Evolutionary conservation across 352 stramenopile genomes (phyloP).

Genomic region (Globisporangium uncinulatum): DNA sequence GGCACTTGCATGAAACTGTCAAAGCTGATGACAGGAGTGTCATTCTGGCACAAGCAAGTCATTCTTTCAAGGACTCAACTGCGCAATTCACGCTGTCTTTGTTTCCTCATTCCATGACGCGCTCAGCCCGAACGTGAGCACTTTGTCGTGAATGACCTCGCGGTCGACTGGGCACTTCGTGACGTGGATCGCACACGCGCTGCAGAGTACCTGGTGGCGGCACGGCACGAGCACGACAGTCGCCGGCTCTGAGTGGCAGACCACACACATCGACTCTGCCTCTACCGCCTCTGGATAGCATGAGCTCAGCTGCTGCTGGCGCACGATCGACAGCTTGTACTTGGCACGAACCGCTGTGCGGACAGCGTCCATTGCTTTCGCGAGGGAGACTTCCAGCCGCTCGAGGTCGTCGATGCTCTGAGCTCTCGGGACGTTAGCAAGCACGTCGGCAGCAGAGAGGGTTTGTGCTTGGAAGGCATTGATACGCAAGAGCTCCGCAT

Average conservation of each 20-base stretch:
- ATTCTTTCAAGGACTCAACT: too few species aligned
- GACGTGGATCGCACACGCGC: conserved; percentile 40
- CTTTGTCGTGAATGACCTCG: conserved; percentile 48
- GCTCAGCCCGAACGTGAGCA: conserved; percentile 55
- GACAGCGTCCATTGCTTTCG: conserved; percentile 21
- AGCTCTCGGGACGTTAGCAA: conserved; percentile 9
- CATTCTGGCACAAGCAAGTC: background rate
- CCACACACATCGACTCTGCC: conserved; percentile 32
- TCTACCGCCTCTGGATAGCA: background rate
- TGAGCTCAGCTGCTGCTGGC: conserved; percentile 6
- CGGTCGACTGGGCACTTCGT: conserved; percentile 56
- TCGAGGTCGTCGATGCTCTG: conserved; percentile 37
- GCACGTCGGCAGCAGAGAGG: conserved; percentile 10
- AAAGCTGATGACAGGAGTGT: too few species aligned
- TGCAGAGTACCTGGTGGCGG: conserved; percentile 58
- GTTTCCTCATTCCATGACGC: conserved; percentile 17
- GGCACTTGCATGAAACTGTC: background rate
- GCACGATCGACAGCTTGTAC: conserved; percentile 21
- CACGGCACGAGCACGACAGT: conserved; percentile 55
- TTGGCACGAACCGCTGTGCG: conserved; percentile 21
- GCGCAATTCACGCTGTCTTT: background rate
- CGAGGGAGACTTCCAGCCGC: conserved; percentile 28
- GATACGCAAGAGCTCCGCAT: conserved; percentile 16
- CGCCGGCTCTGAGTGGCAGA: conserved; percentile 40
- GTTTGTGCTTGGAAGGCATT: conserved; percentile 19